Evolutionary conservation across 306 rosid species (phyloP), one percentile per base, ranked within the genome.

Genomic region (Lotus japonicus): DNA sequence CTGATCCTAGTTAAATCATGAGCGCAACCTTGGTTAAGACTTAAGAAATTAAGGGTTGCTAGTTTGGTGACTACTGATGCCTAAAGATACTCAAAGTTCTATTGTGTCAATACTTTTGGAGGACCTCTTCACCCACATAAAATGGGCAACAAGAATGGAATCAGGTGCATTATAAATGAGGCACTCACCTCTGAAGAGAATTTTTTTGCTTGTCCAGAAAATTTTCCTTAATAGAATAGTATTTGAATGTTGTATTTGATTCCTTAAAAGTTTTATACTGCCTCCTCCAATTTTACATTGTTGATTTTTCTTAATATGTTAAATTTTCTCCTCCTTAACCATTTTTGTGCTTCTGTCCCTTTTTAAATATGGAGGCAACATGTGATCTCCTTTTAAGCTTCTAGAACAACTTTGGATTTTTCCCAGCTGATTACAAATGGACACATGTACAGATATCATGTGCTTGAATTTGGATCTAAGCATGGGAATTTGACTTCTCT

Each of bases 401-500:
- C 74, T 70, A 70, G 10, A 58, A 59, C 38, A 5, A 44, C 14
- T 64, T 70, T 53, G 75, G 51, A 73, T 68, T 64, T 57, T 64
- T 43, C 45, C 28, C 18, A 62, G 15, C 17, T 51, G 66, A 67
- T 66, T 19, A 77, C 63, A 43, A 60, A 48, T 21, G 26, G 26
- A 21, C 59, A 58, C 51, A 38, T 54, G 36, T 61, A 39, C 52
- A 51, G 68, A 45, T 71, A 61, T 71, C 57, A 53, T 55, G 49
- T 61, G 61, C 56, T 70, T 57, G 69, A 58, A 15, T 69, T 64
- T 38, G 70, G 75, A 83, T 73, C 75, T 57, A 13, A 72, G 41
- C 1, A 17, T 75, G 13, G 49, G 56, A 46, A 60, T 79, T 75
- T 79, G 81, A 71, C 79, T 71, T 78, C 62, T 64, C 54, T 63